These are phyloP conservation scores for Pistacia vera DNA, from an alignment of 345 rosid genomes.

Conservation along the genomic window DNA sequence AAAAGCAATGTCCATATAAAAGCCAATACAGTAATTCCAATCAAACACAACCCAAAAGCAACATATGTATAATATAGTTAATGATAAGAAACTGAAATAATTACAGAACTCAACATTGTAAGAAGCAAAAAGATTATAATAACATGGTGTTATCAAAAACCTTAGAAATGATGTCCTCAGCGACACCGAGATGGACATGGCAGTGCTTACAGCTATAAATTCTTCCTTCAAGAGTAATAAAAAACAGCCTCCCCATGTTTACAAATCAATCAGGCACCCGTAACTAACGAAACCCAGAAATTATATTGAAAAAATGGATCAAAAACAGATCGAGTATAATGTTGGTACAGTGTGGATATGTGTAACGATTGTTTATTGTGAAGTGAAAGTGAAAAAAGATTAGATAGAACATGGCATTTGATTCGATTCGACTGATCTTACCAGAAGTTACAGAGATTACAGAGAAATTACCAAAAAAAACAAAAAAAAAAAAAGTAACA, in stretches of 20 bases:
- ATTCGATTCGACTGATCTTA: constrained; percentile 10
- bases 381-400: neutral
- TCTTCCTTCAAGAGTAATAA: constrained; percentile 58
- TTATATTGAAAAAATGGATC: neutral
- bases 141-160: constrained; percentile 22
- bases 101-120: neutral
- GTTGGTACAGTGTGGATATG: neutral
- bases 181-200: constrained; percentile 57
- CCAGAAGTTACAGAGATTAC: constrained; percentile 10
- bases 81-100: neutral
- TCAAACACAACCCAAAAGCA: neutral
- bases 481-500: neutral
- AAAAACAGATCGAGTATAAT: constrained; percentile 7
- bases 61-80: neutral
- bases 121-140: neutral
- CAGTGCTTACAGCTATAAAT: constrained; percentile 78
- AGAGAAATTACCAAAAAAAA: too few species aligned
- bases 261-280: neutral
- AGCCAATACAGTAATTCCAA: neutral
- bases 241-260: constrained; percentile 70
- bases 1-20: too few species aligned
- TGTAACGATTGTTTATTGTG: neutral
- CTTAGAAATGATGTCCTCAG: constrained; percentile 61
- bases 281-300: constrained; percentile 19
- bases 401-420: neutral